These are phyloP conservation scores for Tuber aestivum DNA, from an alignment of 495 filamentous ascomycete species.

Conservation along the genomic window DNA sequence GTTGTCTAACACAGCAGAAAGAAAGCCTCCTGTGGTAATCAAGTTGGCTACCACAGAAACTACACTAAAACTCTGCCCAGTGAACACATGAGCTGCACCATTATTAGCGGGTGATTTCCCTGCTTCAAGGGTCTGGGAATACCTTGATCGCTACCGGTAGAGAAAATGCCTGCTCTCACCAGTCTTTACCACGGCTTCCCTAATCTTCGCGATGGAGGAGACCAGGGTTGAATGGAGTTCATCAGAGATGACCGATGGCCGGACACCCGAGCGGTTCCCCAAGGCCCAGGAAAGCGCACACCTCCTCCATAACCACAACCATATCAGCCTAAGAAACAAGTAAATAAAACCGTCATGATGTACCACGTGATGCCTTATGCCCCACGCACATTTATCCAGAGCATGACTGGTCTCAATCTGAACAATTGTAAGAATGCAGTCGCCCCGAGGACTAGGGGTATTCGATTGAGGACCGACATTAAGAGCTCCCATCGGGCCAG, in stretches of 20 bases:
- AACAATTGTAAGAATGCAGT: conserved; percentile 62
- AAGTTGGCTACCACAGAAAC: conserved; percentile 31
- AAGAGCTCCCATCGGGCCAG: conserved; percentile 56
- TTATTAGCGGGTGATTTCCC: conserved; percentile 5
- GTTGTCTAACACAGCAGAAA: conserved; percentile 24
- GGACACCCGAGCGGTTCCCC: conserved; percentile 55
- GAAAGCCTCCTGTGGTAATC: conserved; percentile 20
- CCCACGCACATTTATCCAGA: conserved; percentile 50
- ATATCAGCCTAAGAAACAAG: conserved; percentile 49
- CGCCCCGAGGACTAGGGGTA: conserved; percentile 76
- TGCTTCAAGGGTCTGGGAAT: conserved; percentile 15
- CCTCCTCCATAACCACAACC: conserved; percentile 62
- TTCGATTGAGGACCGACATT: conserved; percentile 50
- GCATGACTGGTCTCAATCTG: conserved; percentile 79
- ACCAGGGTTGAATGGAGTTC: conserved; percentile 60
- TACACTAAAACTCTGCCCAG: conserved; percentile 34
- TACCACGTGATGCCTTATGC: background rate
- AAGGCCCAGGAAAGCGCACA: conserved; percentile 60
- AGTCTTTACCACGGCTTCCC: conserved; percentile 56
- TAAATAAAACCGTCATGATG: background rate
- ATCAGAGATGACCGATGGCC: conserved; percentile 51
- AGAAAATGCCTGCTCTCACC: conserved; percentile 77
- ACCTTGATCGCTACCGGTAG: conserved; percentile 43
- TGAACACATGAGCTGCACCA: conserved; percentile 24
- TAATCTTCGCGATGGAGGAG: conserved; percentile 59